Evolutionary conservation across 78 protist genomes (phyloP).

Genomic region (Parvularia atlantis): DNA sequence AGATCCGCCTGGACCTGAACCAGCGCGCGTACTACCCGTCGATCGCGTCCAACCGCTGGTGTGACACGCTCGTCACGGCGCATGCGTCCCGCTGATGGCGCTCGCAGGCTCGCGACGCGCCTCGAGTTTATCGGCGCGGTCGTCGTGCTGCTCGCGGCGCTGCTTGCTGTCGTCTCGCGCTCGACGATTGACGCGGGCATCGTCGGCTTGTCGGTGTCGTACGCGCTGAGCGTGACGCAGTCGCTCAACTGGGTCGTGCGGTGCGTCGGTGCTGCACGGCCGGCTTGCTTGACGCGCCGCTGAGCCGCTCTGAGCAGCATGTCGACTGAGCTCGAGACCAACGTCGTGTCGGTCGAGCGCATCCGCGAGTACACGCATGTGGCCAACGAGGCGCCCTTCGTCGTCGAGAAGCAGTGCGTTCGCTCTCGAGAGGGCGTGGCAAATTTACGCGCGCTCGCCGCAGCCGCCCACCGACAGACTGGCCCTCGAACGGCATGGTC

Average conservation of each 20-base stretch:
- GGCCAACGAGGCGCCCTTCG: constrained; percentile 10
- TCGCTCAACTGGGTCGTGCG: constrained; percentile 40
- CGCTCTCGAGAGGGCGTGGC: not conserved
- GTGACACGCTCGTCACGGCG: no score
- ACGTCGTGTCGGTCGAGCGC: constrained; percentile 68
- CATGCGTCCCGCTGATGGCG: no score
- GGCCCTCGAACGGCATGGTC: constrained; percentile 57
- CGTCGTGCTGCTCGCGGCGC: constrained; percentile 29
- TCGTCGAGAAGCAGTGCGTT: not conserved
- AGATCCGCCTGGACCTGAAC: not conserved
- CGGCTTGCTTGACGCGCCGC: no score
- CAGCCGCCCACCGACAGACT: constrained; percentile 4
- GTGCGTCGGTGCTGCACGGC: no score
- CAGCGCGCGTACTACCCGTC: constrained; percentile 16
- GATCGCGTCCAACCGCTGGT: constrained; percentile 51
- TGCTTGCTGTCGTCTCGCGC: constrained; percentile 31
- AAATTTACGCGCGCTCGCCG: not conserved
- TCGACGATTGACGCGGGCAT: constrained; percentile 30
- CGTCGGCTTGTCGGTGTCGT: constrained; percentile 55
- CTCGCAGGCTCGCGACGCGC: constrained; percentile 60
- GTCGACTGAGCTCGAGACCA: constrained; percentile 43
- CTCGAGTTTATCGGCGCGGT: constrained; percentile 40
- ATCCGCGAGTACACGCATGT: constrained; percentile 23
- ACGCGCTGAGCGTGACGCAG: constrained; percentile 36
- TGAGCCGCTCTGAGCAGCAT: no score